These are phyloP conservation scores for Cladophialophora immunda DNA, from an alignment of 2,329 filamentous ascomycete genomes.

Conservation along the genomic window DNA sequence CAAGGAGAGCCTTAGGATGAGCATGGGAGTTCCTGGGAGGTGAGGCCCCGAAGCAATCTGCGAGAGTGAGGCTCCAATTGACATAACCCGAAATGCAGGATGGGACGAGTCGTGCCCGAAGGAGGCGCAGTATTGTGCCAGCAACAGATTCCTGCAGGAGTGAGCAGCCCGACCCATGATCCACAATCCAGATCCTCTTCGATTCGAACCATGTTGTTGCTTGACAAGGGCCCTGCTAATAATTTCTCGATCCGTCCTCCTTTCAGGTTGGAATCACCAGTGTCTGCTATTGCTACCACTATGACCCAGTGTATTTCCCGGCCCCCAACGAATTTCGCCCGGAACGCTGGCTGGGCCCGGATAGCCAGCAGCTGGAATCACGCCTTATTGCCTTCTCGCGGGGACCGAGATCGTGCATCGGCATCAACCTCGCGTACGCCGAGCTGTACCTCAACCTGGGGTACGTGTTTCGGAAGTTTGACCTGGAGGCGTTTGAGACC, in stretches of 20 bases:
- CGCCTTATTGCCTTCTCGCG: slow-evolving; percentile 29
- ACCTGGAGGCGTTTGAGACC: slow-evolving; percentile 44
- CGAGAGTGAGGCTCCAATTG: background rate
- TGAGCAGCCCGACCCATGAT: slow-evolving; percentile 4
- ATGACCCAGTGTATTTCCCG: slow-evolving; percentile 24
- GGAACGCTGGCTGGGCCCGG: slow-evolving; percentile 28
- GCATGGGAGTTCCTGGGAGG: slow-evolving; percentile 22
- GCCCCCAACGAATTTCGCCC: slow-evolving; percentile 29
- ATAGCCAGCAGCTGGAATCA: slow-evolving; percentile 20
- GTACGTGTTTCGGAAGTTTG: slow-evolving; percentile 45
- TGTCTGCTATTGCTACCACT: slow-evolving; percentile 24
- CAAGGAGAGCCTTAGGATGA: slow-evolving; percentile 27
- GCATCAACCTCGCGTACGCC: slow-evolving; percentile 44
- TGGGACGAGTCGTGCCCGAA: slow-evolving; percentile 21
- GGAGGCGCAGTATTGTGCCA: slow-evolving; percentile 20
- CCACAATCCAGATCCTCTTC: background rate
- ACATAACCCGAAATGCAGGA: slow-evolving; percentile 5
- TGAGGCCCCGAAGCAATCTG: slow-evolving; percentile 2
- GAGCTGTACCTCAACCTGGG: slow-evolving; percentile 47
- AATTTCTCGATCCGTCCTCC: background rate
- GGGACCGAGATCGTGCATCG: slow-evolving; percentile 38
- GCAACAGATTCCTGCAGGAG: slow-evolving; percentile 20
- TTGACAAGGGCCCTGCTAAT: background rate
- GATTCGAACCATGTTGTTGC: background rate
- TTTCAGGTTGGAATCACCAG: slow-evolving; percentile 18